These are phyloP conservation scores for Paecilomyces sp. DNA, from an alignment of 2,329 filamentous ascomycete species.

Conservation along the genomic window DNA sequence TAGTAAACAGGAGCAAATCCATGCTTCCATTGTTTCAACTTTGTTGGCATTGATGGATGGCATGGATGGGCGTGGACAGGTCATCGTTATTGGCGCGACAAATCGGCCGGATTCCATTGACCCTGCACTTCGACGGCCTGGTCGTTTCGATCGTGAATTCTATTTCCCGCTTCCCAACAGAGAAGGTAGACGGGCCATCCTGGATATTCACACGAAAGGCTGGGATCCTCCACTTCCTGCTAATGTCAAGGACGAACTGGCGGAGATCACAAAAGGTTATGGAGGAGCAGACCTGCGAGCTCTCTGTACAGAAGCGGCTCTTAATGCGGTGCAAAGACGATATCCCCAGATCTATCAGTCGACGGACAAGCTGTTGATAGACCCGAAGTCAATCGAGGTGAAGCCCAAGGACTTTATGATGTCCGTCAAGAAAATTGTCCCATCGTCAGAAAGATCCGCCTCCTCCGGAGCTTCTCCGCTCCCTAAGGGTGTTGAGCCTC, in stretches of 20 bases:
- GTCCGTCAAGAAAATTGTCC: constrained; percentile 91
- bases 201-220: constrained; percentile 90
- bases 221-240: constrained; percentile 74
- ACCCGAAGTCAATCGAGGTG: constrained; percentile 75
- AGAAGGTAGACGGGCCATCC: constrained; percentile 72
- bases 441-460: constrained; percentile 85
- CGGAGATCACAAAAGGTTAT: constrained; percentile 85
- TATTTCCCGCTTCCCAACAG: constrained; percentile 90
- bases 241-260: constrained; percentile 74
- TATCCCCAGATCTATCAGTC: constrained; percentile 96
- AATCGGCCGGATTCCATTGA: constrained; percentile 96
- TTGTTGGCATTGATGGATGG: constrained; percentile 93
- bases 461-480: constrained; percentile 77
- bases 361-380: constrained; percentile 80
- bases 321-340: constrained; percentile 91
- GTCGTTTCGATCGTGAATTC: constrained; percentile 94
- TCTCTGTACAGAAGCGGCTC: constrained; percentile 87
- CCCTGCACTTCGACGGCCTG: constrained; percentile 85
- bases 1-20: constrained; percentile 97
- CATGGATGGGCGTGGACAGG: constrained; percentile 96
- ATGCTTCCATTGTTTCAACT: constrained; percentile 94
- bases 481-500: constrained; percentile 70
- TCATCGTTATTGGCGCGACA: constrained; percentile 97
- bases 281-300: constrained; percentile 92
- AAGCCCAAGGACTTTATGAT: constrained; percentile 95